Evolutionary conservation across 257 asterid species (phyloP).

Genomic region (Leonotis leonurus): DNA sequence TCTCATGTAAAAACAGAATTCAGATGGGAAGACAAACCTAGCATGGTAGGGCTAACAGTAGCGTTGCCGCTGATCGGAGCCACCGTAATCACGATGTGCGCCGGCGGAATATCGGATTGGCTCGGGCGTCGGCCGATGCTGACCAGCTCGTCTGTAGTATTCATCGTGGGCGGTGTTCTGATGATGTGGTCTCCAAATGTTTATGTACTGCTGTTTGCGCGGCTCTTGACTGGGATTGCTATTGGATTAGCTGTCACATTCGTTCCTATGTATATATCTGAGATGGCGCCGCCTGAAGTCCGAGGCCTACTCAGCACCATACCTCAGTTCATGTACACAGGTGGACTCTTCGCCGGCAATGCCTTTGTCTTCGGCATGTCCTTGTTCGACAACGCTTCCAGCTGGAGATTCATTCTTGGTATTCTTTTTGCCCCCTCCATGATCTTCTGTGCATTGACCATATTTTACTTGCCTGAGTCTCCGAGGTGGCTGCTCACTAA

Average conservation of each 20-base stretch:
- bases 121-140: constrained; percentile 61
- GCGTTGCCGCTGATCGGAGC: constrained; percentile 67
- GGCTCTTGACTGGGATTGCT: constrained; percentile 63
- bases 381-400: constrained; percentile 31
- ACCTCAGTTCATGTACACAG: constrained; percentile 53
- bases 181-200: constrained; percentile 72
- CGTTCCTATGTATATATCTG: constrained; percentile 58
- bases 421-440: constrained; percentile 45
- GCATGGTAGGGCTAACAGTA: constrained; percentile 55
- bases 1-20: constrained; percentile 50
- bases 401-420: constrained; percentile 67
- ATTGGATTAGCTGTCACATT: constrained; percentile 55
- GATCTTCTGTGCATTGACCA: constrained; percentile 31
- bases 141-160: constrained; percentile 42
- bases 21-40: constrained; percentile 42
- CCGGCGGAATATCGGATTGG: constrained; percentile 49
- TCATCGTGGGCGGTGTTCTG: constrained; percentile 41
- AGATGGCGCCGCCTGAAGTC: constrained; percentile 63
- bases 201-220: constrained; percentile 41
- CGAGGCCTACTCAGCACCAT: constrained; percentile 57
- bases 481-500: constrained; percentile 79
- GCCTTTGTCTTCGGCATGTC: constrained; percentile 60
- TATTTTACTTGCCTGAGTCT: constrained; percentile 63
- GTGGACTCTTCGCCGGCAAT: constrained; percentile 49
- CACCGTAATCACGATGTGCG: constrained; percentile 39